A percentile compares a stretch with the other conserved stretches of the same genome.
These are phyloP conservation scores for Sclerotinia borealis DNA, from an alignment of 2,329 filamentous ascomycete genomes.

Conservation along the genomic window DNA sequence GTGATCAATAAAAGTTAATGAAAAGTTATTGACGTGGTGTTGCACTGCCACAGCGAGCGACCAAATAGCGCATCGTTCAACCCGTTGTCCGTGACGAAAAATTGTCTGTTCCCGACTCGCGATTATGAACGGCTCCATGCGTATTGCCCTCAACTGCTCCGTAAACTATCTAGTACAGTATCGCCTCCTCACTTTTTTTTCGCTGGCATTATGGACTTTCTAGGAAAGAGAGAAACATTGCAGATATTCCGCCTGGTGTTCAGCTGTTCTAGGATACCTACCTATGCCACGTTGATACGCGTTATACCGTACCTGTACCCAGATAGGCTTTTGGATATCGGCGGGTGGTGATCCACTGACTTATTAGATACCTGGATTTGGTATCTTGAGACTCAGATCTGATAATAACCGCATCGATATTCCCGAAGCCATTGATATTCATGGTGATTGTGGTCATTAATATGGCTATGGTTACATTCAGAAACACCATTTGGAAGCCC, in stretches of 20 bases:
- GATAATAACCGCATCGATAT: background rate
- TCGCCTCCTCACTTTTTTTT: background rate
- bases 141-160: slow-evolving; percentile 4
- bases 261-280: slow-evolving; percentile 7
- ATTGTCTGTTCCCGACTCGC: slow-evolving; percentile 5
- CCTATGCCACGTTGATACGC: slow-evolving; percentile 8
- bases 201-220: background rate
- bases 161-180: no score
- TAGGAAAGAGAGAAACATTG: slow-evolving; percentile 4
- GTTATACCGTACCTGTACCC: background rate
- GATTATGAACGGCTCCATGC: slow-evolving; percentile 8
- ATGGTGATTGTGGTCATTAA: background rate
- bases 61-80: slow-evolving; percentile 1
- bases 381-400: slow-evolving; percentile 8
- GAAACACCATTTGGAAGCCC: background rate
- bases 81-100: slow-evolving; percentile 11
- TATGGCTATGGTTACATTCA: background rate
- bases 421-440: background rate
- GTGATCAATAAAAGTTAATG: background rate
- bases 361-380: background rate
- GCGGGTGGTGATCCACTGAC: background rate
- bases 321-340: background rate
- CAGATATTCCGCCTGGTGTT: background rate
- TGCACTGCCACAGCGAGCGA: slow-evolving; percentile 11
- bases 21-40: slow-evolving; percentile 6